Base-by-base conservation (phyloP, 2,329 filamentous ascomycete genomes). In the Colletotrichum sp. region DNA sequence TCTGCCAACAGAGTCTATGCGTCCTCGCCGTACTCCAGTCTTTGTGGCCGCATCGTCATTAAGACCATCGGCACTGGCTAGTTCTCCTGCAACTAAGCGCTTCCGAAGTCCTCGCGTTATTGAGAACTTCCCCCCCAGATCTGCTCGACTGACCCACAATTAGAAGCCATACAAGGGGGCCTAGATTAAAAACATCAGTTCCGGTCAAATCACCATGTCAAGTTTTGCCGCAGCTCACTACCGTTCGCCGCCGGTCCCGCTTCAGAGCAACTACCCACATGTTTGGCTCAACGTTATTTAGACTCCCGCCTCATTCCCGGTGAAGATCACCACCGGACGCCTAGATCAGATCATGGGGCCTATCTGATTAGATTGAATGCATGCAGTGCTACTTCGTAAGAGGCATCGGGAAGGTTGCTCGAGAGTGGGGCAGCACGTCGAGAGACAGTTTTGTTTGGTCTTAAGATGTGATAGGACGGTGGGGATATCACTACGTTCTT, bases 241-340 rank as follows among this genome's bases (percentile, higher is more conserved):
- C 13, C 24, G 2, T 59, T 59, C 24, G 26, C 24, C 24, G 26
- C 21, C 18, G 3, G 30, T 63, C 3, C 12, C 59, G 30, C 55
- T 24, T 24, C 6, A 59, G 15, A 1, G 10, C 26, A 15, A 39
- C 24, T n/a, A 39, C 60, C 69, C 60, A 59, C 59, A 39, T n/a
- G 18, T n/a, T 24, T 69, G 24, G 52, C 26, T 68, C 34, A 13
- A 68, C n/a, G 34, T 68, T 72, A 68, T 52, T 72, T 21, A 12
- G 70, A 52, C 15, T 72, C 36, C 70, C 34, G 70, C 65, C 6
- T 44, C 30, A n/a, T 52, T 6, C 44, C 34, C 70, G 70, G 63
- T 7, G 7, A 3, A 68, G 52, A n/a, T 24, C 44, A 39, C 28
- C n/a, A 18, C 44, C n/a, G 10, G 60, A 55, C 15, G 68, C 5